Base-by-base conservation (phyloP, 23 red algal species). In the Gracilariopsis chorda region DNA sequence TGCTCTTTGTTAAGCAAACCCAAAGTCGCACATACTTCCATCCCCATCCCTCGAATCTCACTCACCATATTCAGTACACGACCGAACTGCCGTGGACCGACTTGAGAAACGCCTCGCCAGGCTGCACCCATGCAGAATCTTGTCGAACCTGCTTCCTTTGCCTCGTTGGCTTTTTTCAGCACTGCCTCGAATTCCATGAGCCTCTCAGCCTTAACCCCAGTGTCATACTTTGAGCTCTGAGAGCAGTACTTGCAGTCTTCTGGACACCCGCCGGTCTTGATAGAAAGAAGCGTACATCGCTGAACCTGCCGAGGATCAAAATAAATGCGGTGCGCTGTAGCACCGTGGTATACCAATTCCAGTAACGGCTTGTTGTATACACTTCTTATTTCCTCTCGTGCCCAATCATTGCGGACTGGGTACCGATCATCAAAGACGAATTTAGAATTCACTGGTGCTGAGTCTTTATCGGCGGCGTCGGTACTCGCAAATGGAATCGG, bases 61-160 rank as follows among this genome's bases (percentile, higher is more conserved):
- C 43, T 51, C 37, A 99, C 88, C 92, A 99, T 96, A 32, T 91
- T 64, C 5, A 99, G 75, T 21, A 99, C 93, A 13, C 93, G 83
- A 34, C 75, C 44, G 70, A 99, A 99, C 83, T 99, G 97, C 33
- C 93, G 78, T 60, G 81, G 85, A 14, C 97, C 97, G 13, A 96
- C 97, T 76, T 95, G 93, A 14, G 93, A 89, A 11, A 92, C 93
- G 42, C 93, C 97, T 51, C 97, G 91, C 97, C 97, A 99, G 5
- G 97, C 97, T 48, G 97, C 97, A 13, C 97, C 97, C 97, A 99
- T 95, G 53, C 97, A 99, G 64, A 99, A 99, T 17, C 97, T 83
- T 19, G 97, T 99, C 21, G 90, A 94, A n/a, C 97, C 97, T 5
- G 88, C 84, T 36, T 88, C 90, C 69, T 94, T 93, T 28, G 97